Evolutionary conservation across 768 basidiomycete genomes (phyloP), one percentile per base, ranked within the genome.

Genomic region (Clavaria fumosa): DNA sequence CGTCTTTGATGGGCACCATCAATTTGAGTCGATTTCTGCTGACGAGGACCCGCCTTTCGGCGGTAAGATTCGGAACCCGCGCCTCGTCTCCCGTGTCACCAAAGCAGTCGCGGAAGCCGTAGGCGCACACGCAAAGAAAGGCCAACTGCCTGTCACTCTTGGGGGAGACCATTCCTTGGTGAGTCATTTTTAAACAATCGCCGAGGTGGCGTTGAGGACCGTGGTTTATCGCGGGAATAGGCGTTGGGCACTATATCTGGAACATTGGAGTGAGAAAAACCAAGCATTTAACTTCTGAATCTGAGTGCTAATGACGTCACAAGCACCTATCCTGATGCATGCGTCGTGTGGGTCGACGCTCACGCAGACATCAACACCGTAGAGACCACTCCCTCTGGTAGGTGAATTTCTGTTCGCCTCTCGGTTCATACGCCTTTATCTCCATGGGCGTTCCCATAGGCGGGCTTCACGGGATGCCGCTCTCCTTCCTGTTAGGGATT

Each of bases 401-500:
- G 39, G 60, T 49, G n/a, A n/a, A n/a, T n/a, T n/a, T n/a, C n/a
- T n/a, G n/a, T n/a, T n/a, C n/a, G n/a, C n/a, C n/a, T n/a, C n/a
- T n/a, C n/a, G n/a, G n/a, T n/a, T n/a, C n/a, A n/a, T n/a, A n/a
- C n/a, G n/a, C n/a, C n/a, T n/a, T n/a, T n/a, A n/a, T n/a, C n/a
- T n/a, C n/a, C n/a, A n/a, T n/a, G n/a, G n/a, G n/a, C n/a, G n/a
- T 12, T 21, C 14, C 5, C 5, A 23, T 52, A 70, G 93, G 93
- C 21, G 96, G 97, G 58, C 78, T 99, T 32, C 95, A 99, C 59
- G 95, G 95, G 43, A 96, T 95, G 80, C 95, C 95, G 15, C 72
- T 97, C 31, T 86, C 95, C 4, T 97, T 97, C 72, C 72, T 99
- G 35, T 58, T 70, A 54, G 85, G 57, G 55, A 70, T 58, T 53